Base-by-base conservation (phyloP, 1,139 yeast species). In the Geotrichum carabidarum region DNA sequence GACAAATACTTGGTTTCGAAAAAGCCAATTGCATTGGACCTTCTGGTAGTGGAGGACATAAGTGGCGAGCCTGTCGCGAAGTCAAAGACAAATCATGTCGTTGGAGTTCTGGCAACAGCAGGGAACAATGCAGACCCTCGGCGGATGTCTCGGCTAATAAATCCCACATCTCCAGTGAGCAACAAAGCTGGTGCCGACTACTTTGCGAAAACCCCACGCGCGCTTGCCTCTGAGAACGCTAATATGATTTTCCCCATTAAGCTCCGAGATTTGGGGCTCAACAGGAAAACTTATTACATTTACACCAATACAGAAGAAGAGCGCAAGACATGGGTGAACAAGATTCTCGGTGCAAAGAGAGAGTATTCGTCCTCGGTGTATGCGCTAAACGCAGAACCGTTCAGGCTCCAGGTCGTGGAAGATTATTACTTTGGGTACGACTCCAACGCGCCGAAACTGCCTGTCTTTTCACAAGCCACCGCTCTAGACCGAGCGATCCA, bases 371-470 rank as follows among this genome's bases (percentile, higher is more conserved):
- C 73, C 15, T 65, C 78, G 34, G 74, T 76, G 27, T 68, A 62
- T 51, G 65, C 74, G 8, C 66, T 72, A 22, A 74, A 70, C 32
- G 68, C 77, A 0, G 86, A 80, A 58, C 85, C 89, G 0, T 84
- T 83, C 63, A 65, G 72, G 8, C 66, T 86, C 27, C 70, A 73
- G 36, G 74, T 80, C 11, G 66, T 88, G 9, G 75, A 86, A 8
- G 84, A 82, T 60, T 74, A 79, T 34, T 78, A 78, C 54, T 87
- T 87, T 70, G 85, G 83, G 0, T 86, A 85, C 66, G 86, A 82
- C 18, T 69, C 74, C 8, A 78, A 75, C 50, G 74, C 77, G n/a
- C 79, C 86, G 0, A 82, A 80, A 59, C 67, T 86, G 45, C 90
- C 86, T 2, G 73, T 83, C 1, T 78, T 82, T 55, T 78, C 84